Conservation (phyloP, 1,284 basidiomycete species). For the Ceratobasidium sp. region DNA sequence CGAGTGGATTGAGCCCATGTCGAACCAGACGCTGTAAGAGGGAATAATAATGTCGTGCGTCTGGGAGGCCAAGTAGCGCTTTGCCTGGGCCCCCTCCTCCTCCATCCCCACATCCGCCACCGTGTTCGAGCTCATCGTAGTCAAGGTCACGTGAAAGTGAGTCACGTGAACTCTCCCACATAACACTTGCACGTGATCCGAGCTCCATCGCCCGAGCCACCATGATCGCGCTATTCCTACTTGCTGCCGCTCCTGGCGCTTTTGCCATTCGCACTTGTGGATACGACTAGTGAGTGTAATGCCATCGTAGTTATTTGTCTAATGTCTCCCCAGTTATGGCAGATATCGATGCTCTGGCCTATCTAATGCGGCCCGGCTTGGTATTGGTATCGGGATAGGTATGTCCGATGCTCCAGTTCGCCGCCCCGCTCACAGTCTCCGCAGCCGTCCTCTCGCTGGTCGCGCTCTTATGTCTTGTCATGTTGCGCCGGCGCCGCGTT, state of each 20-base stretch:
- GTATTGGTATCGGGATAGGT: slow-evolving; percentile 48
- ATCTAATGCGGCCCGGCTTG: slow-evolving; percentile 46
- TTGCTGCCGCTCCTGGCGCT: slow-evolving; percentile 10
- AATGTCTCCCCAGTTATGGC: slow-evolving; percentile 41
- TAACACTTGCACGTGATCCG: slow-evolving; percentile 23
- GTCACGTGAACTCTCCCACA: slow-evolving; percentile 19
- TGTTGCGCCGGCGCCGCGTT: slow-evolving; percentile 43
- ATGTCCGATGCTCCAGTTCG: neutral
- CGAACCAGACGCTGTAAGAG: slow-evolving; percentile 98
- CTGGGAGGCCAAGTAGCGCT: slow-evolving; percentile 95
- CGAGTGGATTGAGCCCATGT: slow-evolving; percentile 92
- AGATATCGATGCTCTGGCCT: slow-evolving; percentile 46
- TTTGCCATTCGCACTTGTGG: slow-evolving; percentile 40
- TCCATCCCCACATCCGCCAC: slow-evolving; percentile 45
- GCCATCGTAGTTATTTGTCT: neutral
- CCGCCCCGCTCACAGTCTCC: neutral
- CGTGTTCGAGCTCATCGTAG: slow-evolving; percentile 32
- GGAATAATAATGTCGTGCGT: slow-evolving; percentile 98
- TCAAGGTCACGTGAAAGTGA: slow-evolving; percentile 3
- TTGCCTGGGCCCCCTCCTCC: slow-evolving; percentile 73
- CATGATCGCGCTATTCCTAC: slow-evolving; percentile 36
- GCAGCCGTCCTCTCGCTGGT: slow-evolving; percentile 31
- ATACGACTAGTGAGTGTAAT: slow-evolving; percentile 31
- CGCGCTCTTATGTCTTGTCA: neutral
- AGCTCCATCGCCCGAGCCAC: slow-evolving; percentile 19